Evolutionary conservation across 257 asterid genomes (phyloP), one percentile per base, ranked within the genome.

Genomic region (Lavandula angustifolia): DNA sequence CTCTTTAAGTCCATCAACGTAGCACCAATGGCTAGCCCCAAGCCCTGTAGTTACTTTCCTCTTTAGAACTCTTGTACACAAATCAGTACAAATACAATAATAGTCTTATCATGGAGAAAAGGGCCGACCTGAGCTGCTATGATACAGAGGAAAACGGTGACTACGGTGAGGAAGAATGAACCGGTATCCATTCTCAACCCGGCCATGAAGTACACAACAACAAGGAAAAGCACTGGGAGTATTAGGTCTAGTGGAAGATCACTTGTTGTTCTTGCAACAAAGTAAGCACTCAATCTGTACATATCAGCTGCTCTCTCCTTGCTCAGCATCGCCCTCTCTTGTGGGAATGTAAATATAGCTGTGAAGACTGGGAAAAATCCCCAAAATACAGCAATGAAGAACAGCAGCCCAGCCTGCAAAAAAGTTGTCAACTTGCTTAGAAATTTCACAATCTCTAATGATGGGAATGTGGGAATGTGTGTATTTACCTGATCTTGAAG

Each of bases 381-480:
- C 99, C 97, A 94, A 73, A 94, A 94, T 9, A 90, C 97, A 9
- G 95, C 87, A n/a, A 90, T 82, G 81, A 90, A 94, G 88, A 94
- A 94, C 40, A 94, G 76, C 69, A 94, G 56, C 31, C 99, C 99
- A 0, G 95, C 94, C 99, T 94, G 88, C 78, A 74, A 69, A 32
- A 67, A 22, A 22, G 27, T 22, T 22, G 1, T 22, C 27, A 22
- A 22, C 27, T 22, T 22, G 27, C 27, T 22, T 22, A 22, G 27
- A 22, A 22, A 22, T 22, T 22, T 22, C 27, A 22, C 27, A 0
- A 2, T 22, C 2, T 22, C 27, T 22, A 22, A 22, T 22, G 27
- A 2, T 2, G 27, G 27, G 27, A 22, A 22, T 22, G 27, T 22
- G 27, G 27, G 27, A 2, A 22, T 22, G 1, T 22, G 27, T 22